Base-by-base conservation (phyloP, 1,284 basidiomycete species). In the Bjerkandera adusta region DNA sequence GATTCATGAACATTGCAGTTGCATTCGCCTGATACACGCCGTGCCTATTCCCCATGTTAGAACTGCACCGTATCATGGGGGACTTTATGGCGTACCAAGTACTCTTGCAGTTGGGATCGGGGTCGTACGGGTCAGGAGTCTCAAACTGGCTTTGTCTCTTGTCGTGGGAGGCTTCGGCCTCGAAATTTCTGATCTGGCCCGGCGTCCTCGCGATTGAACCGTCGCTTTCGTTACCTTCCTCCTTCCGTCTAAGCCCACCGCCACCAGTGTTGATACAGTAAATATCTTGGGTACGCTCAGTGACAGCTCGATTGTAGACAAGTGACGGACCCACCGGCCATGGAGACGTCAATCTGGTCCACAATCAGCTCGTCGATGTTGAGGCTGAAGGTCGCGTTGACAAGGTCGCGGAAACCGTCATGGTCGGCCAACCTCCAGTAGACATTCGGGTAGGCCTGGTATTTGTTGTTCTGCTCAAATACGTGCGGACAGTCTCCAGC, bases 81-180 rank as follows among this genome's bases (percentile, higher is more conserved):
- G n/a, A n/a, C n/a, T n/a, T n/a, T n/a, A n/a, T n/a, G n/a, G n/a
- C 36, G 24, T 38, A 38, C 36, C 36, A 38, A 11, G 36, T 38
- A 8, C 12, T 20, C 20, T 38, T 38, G 36, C 36, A 38, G 12
- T 22, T 15, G 21, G 36, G 36, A 38, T 38, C 36, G 8, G 36
- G 36, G 21, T 38, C 36, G 21, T 38, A 38, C 5, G 36, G 36
- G 20, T 38, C 36, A 18, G 36, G 36, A 30, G 27, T 30, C 27
- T 8, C 27, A 30, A 30, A n/a, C 27, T 30, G 27, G n/a, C 27
- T 30, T 30, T 30, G 27, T n/a, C 27, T 8, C 27, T 30, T 30
- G 27, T 30, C 8, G n/a, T 30, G 27, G 8, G n/a, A 30, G 27
- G 8, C 27, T 8, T 30, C 27, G 27, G n/a, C n/a, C n/a, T n/a